Percentiles rank a stretch among this genome's conserved stretches.
These are phyloP conservation scores for Perkinsus chesapeaki DNA, from an alignment of 169 alveolate genomes.

Conservation along the genomic window DNA sequence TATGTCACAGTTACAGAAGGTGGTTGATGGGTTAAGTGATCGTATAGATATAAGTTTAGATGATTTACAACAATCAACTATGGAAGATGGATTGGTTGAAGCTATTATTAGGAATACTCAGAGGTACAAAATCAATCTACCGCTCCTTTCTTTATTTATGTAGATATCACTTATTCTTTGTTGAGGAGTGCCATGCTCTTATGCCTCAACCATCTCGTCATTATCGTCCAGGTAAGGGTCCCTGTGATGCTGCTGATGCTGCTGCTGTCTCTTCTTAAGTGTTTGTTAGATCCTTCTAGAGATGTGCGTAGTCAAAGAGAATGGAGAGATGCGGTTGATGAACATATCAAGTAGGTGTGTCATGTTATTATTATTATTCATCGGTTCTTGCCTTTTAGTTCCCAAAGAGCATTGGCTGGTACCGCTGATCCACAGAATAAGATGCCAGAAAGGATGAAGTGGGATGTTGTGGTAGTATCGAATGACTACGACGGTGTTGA, in stretches of 20 bases:
- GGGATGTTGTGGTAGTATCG: slow-evolving; percentile 22
- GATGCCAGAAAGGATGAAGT: slow-evolving; percentile 29
- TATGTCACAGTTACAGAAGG: slow-evolving; percentile 19
- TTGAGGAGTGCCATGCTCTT: background rate
- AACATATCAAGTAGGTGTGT: slow-evolving; percentile 31
- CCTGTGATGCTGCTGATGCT: background rate
- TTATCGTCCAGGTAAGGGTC: background rate
- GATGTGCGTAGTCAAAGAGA: background rate
- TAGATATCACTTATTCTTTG: background rate
- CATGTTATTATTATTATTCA: slow-evolving; percentile 13
- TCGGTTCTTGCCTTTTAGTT: background rate
- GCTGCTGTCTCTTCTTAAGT: background rate
- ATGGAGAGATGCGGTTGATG: background rate
- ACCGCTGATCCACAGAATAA: slow-evolving; percentile 16
- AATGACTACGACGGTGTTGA: background rate
- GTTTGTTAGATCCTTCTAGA: background rate
- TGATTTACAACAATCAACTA: slow-evolving; percentile 17
- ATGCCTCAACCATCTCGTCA: background rate
- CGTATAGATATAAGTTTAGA: slow-evolving; percentile 16
- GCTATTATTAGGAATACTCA: slow-evolving; percentile 23
- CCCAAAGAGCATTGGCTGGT: slow-evolving; percentile 12
- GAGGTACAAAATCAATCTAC: too few relatives aligned
- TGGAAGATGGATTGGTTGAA: slow-evolving; percentile 16
- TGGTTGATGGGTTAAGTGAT: slow-evolving; percentile 11
- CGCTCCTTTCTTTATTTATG: too few relatives aligned